These are phyloP conservation scores for Datura wrightii DNA, from an alignment of 257 asterid species.

Conservation along the genomic window DNA sequence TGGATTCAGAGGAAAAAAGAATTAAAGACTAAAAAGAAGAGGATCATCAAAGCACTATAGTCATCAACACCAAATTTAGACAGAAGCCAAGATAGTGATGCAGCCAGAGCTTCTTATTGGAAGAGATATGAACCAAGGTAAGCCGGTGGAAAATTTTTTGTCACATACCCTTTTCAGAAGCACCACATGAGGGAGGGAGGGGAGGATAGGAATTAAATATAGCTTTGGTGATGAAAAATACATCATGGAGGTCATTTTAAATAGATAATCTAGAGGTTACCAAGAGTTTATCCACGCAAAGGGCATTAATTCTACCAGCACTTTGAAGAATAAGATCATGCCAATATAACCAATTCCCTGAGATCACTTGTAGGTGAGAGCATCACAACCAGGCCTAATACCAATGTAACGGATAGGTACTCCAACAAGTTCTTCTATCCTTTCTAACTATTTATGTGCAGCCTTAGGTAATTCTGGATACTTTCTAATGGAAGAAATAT, in stretches of 20 bases:
- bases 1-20: neutral
- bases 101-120: neutral
- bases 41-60: neutral
- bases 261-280: neutral
- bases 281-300: slow-evolving; percentile 36
- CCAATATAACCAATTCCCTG: no score
- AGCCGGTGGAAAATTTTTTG: neutral
- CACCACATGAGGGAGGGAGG: neutral
- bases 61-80: neutral
- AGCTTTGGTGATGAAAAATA: neutral
- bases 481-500: no score
- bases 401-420: no score
- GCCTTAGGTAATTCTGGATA: no score
- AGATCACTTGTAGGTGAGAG: no score
- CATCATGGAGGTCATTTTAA: slow-evolving; percentile 25
- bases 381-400: no score
- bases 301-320: no score
- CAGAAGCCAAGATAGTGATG: neutral
- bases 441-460: no score
- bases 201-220: neutral
- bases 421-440: no score
- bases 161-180: neutral
- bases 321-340: no score
- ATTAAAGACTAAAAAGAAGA: neutral
- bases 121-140: neutral